Base-by-base conservation (phyloP, 805 yeast species). In the Kodamaea laetipori region DNA sequence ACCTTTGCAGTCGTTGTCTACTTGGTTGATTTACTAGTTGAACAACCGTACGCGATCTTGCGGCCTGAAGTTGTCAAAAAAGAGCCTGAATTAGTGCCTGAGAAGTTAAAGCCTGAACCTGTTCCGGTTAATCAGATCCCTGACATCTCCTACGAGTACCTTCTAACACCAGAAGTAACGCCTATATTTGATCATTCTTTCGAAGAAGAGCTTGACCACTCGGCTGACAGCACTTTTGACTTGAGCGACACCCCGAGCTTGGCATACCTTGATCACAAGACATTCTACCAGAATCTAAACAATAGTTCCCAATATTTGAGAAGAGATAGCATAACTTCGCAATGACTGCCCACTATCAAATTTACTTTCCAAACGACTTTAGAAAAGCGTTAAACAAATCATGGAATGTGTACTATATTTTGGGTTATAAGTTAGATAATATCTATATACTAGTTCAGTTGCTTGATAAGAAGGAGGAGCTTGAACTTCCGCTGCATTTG, bases 251-350 rank as follows among this genome's bases (percentile, higher is more conserved):
- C 45, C 2, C 37, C 33, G 8, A 30, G 37, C 21, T 9, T 34
- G 5, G 7, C 26, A 15, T 41, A 41, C 24, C 30, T 47, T 12
- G 47, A 46, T 38, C 55, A 53, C 30, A 50, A 30, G 36, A 55
- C 50, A 41, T 58, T 60, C 43, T 60, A 60, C 53, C 46, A 55
- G 38, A 53, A 60, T 43, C 55, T 68, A 39, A 70, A 71, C 54
- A 69, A 64, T 49, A 69, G 74, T 50, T 67, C 73, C 2, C 75
- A 67, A 50, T 69, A 67, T 45, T 51, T 70, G 18, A 49, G 76
- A 39, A 49, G 76, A 41, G 76, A 71, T 49, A 70, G 75, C 43
- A 63, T 68, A 38, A 51, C 66, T 25, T 19, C 39, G 18, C 36
- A 37, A 42, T 54, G 51, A 61, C 60, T 56, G 57, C 44, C 34